Base-by-base conservation (phyloP, 83 land plant species). In the Diphasiastrum complanatum region DNA sequence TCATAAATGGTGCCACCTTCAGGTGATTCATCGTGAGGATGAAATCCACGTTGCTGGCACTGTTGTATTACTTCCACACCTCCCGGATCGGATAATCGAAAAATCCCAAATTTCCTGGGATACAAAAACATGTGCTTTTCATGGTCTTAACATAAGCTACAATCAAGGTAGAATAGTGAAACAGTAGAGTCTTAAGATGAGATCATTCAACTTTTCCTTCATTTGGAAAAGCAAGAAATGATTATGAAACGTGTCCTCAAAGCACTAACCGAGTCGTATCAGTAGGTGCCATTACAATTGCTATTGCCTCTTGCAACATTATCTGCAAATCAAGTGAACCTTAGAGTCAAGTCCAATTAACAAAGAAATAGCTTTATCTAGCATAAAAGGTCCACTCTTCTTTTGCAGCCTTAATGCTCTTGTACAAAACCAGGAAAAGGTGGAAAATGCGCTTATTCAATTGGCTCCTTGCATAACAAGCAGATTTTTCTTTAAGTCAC, bases 1-100 rank as follows among this genome's bases (percentile, higher is more conserved):
- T 87, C 95, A 65, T 91, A 91, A 2, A 91, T 70, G 18, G 97
- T 76, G 55, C 78, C 79, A 1, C 97, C 97, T 70, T 85, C 97
- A 2, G 70, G 36, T 48, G 95, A 76, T 46, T 82, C 85, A 41
- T 87, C 97, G 30, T 91, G 97, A 43, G 95, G 89, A 80, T 91
- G 97, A 60, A 91, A 91, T 11, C 97, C 95, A 45, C 89, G 83
- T 59, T 85, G 77, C 59, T 80, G 78, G 55, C 97, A 91, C 32
- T 84, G 78, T 1, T 84, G 83, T 19, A 91, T 82, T 25, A 83
- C 70, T 10, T 75, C 70, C 27, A 91, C 71, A 49, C 97, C 97
- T 18, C 76, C 77, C 6, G 97, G 97, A 65, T 91, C 97, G 23
- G 97, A 75, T 16, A 91, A 68, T 45, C 83, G 97, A 51, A 91